Evolutionary conservation across 306 rosid genomes (phyloP).

Genomic region (Amphicarpaea edgeworthii): DNA sequence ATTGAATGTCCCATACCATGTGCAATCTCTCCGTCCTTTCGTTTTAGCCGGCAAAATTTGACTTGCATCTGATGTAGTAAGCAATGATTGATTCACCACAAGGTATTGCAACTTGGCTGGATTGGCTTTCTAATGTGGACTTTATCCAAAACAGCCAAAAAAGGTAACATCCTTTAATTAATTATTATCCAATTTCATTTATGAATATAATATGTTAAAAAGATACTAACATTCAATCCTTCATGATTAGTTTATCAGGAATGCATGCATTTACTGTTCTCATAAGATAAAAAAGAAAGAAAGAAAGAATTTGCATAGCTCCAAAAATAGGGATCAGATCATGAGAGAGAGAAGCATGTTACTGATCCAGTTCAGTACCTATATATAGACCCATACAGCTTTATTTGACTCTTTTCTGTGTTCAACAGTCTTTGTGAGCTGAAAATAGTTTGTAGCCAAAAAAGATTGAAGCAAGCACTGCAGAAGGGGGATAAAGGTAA

Average conservation of each 20-base stretch:
- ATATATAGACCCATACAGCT: slow-evolving; percentile 31
- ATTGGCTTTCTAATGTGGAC: slow-evolving; percentile 6
- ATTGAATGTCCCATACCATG: slow-evolving; percentile 37
- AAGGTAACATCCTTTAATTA: slow-evolving; percentile 25
- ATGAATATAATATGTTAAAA: not conserved
- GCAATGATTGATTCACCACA: slow-evolving; percentile 45
- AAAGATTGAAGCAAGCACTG: slow-evolving; percentile 30
- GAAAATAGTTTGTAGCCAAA: slow-evolving; percentile 13
- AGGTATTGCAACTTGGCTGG: slow-evolving; percentile 16
- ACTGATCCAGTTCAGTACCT: slow-evolving; percentile 32
- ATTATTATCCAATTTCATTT: slow-evolving; percentile 10
- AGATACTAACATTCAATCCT: slow-evolving; percentile 9
- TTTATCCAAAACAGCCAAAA: slow-evolving; percentile 33
- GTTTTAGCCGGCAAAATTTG: slow-evolving; percentile 41
- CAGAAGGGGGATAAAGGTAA: slow-evolving; percentile 32
- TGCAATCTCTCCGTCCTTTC: slow-evolving; percentile 16
- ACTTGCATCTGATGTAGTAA: slow-evolving; percentile 32
- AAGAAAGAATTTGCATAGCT: not conserved
- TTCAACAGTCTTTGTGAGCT: slow-evolving; percentile 25
- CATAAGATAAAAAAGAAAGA: not conserved
- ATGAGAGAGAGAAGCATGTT: slow-evolving; percentile 34
- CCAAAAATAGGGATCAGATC: slow-evolving; percentile 24
- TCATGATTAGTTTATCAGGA: not conserved
- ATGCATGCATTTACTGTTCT: not conserved
- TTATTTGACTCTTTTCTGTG: slow-evolving; percentile 30